These are phyloP conservation scores for Pleurotus eryngii DNA, from an alignment of 768 basidiomycete genomes.

Conservation along the genomic window DNA sequence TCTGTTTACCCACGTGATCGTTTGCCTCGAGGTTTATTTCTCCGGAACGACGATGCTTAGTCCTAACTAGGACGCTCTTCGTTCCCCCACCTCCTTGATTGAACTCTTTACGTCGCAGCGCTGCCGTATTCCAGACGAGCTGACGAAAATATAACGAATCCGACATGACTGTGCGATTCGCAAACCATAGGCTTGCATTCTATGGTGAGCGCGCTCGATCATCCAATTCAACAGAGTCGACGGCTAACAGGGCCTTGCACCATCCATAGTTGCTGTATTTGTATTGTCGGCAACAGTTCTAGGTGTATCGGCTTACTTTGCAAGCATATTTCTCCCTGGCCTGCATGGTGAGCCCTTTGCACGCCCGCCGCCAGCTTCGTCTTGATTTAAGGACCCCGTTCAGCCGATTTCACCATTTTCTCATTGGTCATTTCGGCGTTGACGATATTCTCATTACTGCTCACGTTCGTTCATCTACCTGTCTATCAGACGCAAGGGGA, in stretches of 20 bases:
- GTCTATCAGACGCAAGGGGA: not conserved
- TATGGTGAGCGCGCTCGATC: slow-evolving; percentile 38
- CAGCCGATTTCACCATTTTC: slow-evolving; percentile 73
- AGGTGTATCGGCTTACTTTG: slow-evolving; percentile 68
- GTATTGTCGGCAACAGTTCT: slow-evolving; percentile 55
- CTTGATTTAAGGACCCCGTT: slow-evolving; percentile 1
- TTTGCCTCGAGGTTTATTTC: slow-evolving; percentile 4
- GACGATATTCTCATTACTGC: slow-evolving; percentile 60
- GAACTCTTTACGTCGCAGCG: not conserved
- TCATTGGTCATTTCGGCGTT: slow-evolving; percentile 60
- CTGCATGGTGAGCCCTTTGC: slow-evolving; percentile 49
- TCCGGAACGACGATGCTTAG: not conserved
- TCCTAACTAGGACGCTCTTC: not conserved
- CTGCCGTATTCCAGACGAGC: not conserved
- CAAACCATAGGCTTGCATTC: slow-evolving; percentile 47
- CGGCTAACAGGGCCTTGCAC: slow-evolving; percentile 2
- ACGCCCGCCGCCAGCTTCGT: not conserved
- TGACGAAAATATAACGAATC: slow-evolving; percentile 5
- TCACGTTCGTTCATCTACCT: slow-evolving; percentile 41
- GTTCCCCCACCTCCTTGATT: not conserved
- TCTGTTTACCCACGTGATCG: slow-evolving; percentile 7
- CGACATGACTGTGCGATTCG: slow-evolving; percentile 61
- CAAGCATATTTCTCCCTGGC: slow-evolving; percentile 60
- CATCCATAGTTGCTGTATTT: slow-evolving; percentile 37
- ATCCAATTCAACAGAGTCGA: not conserved